Percentiles rank a stretch among this genome's conserved stretches.
Conservation (phyloP, 2,329 filamentous ascomycete species). For the Penicillium sp. region DNA sequence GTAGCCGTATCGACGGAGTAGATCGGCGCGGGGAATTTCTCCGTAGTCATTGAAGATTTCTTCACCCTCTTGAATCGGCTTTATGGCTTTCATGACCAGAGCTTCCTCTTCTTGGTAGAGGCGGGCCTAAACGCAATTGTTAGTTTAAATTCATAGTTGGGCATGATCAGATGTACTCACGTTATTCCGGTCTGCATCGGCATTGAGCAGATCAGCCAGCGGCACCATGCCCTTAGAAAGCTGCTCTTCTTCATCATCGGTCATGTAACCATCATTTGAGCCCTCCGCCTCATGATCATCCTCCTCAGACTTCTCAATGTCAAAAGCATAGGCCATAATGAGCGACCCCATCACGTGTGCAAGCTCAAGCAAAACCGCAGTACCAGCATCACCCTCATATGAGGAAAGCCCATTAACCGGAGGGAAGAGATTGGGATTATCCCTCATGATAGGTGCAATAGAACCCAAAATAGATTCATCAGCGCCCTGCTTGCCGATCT, state of each 20-base stretch:
- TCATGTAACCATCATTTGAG: slow-evolving; percentile 49
- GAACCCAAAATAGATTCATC: slow-evolving; percentile 65
- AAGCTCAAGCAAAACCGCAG: slow-evolving; percentile 52
- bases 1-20: slow-evolving; percentile 83
- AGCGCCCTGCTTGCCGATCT: slow-evolving; percentile 72
- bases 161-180: slow-evolving; percentile 43
- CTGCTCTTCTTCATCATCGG: slow-evolving; percentile 65
- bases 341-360: slow-evolving; percentile 81
- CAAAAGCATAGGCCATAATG: slow-evolving; percentile 93
- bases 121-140: slow-evolving; percentile 45
- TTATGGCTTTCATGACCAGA: slow-evolving; percentile 70
- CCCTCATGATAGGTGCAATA: slow-evolving; percentile 53
- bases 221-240: slow-evolving; percentile 82
- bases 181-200: slow-evolving; percentile 79
- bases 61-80: slow-evolving; percentile 65
- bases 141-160: not conserved
- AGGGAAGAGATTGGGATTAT: slow-evolving; percentile 44
- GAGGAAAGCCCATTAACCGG: slow-evolving; percentile 39
- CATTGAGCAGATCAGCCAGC: slow-evolving; percentile 85
- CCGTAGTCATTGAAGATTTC: slow-evolving; percentile 91
- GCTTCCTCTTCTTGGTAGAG: slow-evolving; percentile 59
- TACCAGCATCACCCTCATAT: slow-evolving; percentile 39
- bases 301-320: slow-evolving; percentile 62
- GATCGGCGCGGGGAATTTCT: slow-evolving; percentile 75
- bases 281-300: slow-evolving; percentile 57